Percentiles rank a stretch among this genome's conserved stretches.
Conservation (phyloP, 768 basidiomycete species). For the Russula brevipes region DNA sequence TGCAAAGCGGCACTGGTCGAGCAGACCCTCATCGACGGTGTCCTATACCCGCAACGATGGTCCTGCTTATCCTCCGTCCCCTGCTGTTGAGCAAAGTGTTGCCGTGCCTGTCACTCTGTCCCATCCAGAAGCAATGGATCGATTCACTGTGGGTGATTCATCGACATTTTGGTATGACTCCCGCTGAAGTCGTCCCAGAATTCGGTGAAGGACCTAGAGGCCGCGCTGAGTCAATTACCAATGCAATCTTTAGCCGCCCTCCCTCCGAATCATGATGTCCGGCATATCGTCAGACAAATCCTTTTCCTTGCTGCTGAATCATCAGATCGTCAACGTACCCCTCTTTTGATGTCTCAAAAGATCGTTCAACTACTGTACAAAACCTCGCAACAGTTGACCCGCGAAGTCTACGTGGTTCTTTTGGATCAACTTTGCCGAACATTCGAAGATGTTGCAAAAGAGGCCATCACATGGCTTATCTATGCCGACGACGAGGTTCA, state of each 20-base stretch:
- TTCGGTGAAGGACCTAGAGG: constrained; percentile 66
- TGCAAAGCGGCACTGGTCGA: constrained; percentile 49
- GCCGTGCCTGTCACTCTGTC: constrained; percentile 44
- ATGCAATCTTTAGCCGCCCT: constrained; percentile 62
- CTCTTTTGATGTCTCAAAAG: constrained; percentile 91
- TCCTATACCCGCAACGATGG: constrained; percentile 54
- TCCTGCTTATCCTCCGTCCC: constrained; percentile 54
- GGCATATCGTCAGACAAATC: constrained; percentile 78
- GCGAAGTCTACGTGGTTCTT: constrained; percentile 89
- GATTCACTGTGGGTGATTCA: constrained; percentile 58
- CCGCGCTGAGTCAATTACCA: constrained; percentile 69
- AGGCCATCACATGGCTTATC: constrained; percentile 93
- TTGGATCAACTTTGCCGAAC: constrained; percentile 84
- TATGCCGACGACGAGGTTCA: constrained; percentile 94
- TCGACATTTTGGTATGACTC: neutral
- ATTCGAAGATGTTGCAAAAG: constrained; percentile 91
- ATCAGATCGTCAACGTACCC: constrained; percentile 75
- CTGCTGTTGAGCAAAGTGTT: constrained; percentile 49
- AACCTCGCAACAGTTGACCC: constrained; percentile 74
- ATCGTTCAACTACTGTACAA: constrained; percentile 94
- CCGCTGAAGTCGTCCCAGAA: constrained; percentile 31
- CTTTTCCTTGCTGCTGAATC: constrained; percentile 77
- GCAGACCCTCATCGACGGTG: constrained; percentile 66
- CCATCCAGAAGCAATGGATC: constrained; percentile 84
- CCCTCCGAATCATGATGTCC: constrained; percentile 81